These are phyloP conservation scores for Mycocentrospora acerina DNA, from an alignment of 2,329 filamentous ascomycete species.

Conservation along the genomic window DNA sequence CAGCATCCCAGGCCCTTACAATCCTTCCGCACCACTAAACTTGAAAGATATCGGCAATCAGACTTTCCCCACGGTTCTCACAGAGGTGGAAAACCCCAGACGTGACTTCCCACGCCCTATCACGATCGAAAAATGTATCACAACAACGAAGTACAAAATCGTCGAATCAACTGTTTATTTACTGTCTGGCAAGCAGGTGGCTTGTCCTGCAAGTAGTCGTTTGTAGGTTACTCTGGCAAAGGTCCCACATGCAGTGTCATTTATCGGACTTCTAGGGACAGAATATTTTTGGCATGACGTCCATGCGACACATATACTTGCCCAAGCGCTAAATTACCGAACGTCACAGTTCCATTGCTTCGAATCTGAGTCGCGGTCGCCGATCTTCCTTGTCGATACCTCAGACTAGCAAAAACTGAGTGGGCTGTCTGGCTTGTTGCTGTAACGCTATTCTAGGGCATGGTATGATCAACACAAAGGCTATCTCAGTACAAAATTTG, in stretches of 20 bases:
- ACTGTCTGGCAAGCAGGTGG: constrained; percentile 28
- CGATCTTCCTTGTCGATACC: constrained; percentile 16
- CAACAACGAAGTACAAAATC: constrained; percentile 22
- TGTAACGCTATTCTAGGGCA: constrained; percentile 27
- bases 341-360: constrained; percentile 6
- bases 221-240: constrained; percentile 24
- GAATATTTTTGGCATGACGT: constrained; percentile 29
- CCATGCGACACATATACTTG: constrained; percentile 20
- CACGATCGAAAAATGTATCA: constrained; percentile 27
- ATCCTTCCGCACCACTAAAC: constrained; percentile 21
- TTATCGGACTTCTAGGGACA: constrained; percentile 26
- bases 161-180: constrained; percentile 27
- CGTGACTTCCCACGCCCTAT: constrained; percentile 28
- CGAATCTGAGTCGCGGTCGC: constrained; percentile 14
- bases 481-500: constrained; percentile 30
- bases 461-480: constrained; percentile 31
- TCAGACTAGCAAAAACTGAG: constrained; percentile 17
- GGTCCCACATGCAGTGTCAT: constrained; percentile 22
- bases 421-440: constrained; percentile 24
- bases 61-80: constrained; percentile 27
- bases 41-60: constrained; percentile 24
- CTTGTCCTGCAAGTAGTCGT: constrained; percentile 25
- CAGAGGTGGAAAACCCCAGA: constrained; percentile 29
- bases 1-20: constrained; percentile 24
- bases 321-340: constrained; percentile 2